Evolutionary conservation across 2,329 filamentous ascomycete genomes (phyloP), one percentile per base, ranked within the genome.

Genomic region (Alternaria postmessia): DNA sequence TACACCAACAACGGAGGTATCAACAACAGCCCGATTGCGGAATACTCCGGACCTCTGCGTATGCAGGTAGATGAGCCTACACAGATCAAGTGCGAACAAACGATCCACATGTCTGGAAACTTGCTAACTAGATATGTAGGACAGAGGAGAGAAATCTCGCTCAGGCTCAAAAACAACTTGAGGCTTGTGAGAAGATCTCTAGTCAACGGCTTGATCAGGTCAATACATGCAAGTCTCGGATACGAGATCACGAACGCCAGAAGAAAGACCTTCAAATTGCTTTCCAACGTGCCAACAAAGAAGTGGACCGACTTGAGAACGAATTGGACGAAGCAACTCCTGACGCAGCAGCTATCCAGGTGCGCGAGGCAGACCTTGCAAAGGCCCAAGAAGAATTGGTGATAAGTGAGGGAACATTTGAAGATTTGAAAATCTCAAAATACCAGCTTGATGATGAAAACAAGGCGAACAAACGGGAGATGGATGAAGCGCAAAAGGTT

Each of bases 1-100:
- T 54, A 62, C 20, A 69, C 65, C 30, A 78, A 80, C 32, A 76
- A 74, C 48, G 83, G 83, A n/a, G 82, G 82, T 42, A 75, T 82
- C 51, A 85, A 80, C 48, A 81, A 85, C 38, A 79, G 81, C 39
- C 85, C 86, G 12, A 82, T 90, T 5, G 76, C 82, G 7, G 83
- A 85, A 16, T 87, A 81, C 65, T 77, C 72, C 0, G 82, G 85
- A 39, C 80, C 79, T 9, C 83, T 90, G 24, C 88, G 93, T n/a
- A 96, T 97, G 88, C 90, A 90, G 72, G 89, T 91, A 1, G 91
- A 96, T 72, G 83, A 87, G 26, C 89, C 87, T 57, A 86, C 86
- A 18, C 90, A 92, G 70, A 85, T 94, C 41, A 81, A 77, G 81
- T 86, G 72, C 51, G 54, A 49, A 49, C 32, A 24, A 11, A 14